Base-by-base conservation (phyloP, 345 rosid species). In the Punica granatum region DNA sequence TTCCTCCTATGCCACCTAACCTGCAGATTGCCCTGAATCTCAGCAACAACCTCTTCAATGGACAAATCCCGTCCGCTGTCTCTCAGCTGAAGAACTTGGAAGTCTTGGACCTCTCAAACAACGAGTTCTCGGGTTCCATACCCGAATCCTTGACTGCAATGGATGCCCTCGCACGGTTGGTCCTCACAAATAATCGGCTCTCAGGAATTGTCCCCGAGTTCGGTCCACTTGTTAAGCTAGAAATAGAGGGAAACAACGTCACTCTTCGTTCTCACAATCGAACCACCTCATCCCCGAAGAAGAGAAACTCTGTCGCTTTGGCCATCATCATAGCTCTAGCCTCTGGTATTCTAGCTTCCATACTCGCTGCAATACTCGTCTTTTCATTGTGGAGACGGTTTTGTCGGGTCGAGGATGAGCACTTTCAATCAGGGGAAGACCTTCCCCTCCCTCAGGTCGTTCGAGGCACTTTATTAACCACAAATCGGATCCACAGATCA, bases 21-120 rank as follows among this genome's bases (percentile, higher is more conserved):
- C 70, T 90, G 88, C 90, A 76, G 78, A 90, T 90, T 74, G 73
- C 83, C 34, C 74, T 93, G 77, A 88, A 88, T 75, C 90, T 93
- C 71, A 88, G 96, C 78, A 33, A 65, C 79, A 93, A 93, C 73
- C 63, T 48, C 70, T 84, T 88, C 56, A 34, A 69, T 60, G 97
- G 96, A 36, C 0, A 9, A 3, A 84, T 93, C 70, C 97, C 97
- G 0, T 0, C 0, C 16, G 30, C 77, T 19, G 65, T 93, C 39
- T 60, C 76, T 46, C 36, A 2, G 12, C 82, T 90, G 49, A 31
- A 0, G 0, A 69, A n/a, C 15, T 73, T 92, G 69, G 96, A 92
- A 79, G 69, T 88, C 72, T 77, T 90, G 81, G 93, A 93, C 71
- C 90, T 90, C 56, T 90, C 97, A 6, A 74, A 84, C 73, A 82